phyloP scores from a whole-genome alignment of 176 grass and related monocot species.

The Musa itinerans region DNA sequence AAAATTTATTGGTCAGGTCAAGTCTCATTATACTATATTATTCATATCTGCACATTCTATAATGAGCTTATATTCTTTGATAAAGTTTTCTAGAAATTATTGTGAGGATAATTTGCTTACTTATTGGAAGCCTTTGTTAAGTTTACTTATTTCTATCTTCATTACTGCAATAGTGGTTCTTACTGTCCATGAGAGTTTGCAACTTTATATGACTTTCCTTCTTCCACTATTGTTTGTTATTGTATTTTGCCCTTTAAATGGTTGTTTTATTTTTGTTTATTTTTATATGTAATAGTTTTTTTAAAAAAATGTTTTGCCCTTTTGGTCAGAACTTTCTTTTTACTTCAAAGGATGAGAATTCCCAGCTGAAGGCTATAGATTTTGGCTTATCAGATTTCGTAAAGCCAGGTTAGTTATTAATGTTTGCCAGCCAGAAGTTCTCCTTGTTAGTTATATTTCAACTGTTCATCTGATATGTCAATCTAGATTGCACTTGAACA shows the following conservation, averaged over 20 bases:
- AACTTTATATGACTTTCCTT: too few species aligned
- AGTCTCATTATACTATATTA: too few species aligned
- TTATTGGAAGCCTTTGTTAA: too few species aligned
- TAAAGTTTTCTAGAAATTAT: too few species aligned
- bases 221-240: too few species aligned
- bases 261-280: background rate
- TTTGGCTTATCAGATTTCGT: conserved; percentile 81
- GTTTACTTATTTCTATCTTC: too few species aligned
- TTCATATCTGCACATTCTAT: too few species aligned
- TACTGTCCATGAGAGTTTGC: too few species aligned
- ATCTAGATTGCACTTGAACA: background rate
- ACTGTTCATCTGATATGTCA: conserved; percentile 1
- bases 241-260: background rate
- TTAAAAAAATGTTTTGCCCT: background rate
- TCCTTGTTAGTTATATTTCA: background rate
- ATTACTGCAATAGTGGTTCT: too few species aligned
- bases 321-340: conserved; percentile 74
- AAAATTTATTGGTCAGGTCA: background rate
- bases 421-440: background rate
- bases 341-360: conserved; percentile 64
- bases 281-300: conserved; percentile 4
- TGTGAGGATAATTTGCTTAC: too few species aligned
- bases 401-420: conserved; percentile 49
- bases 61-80: too few species aligned
- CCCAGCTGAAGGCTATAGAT: conserved; percentile 67